Conservation (phyloP, 2,329 filamentous ascomycete species). For the Bertia moriformis region DNA sequence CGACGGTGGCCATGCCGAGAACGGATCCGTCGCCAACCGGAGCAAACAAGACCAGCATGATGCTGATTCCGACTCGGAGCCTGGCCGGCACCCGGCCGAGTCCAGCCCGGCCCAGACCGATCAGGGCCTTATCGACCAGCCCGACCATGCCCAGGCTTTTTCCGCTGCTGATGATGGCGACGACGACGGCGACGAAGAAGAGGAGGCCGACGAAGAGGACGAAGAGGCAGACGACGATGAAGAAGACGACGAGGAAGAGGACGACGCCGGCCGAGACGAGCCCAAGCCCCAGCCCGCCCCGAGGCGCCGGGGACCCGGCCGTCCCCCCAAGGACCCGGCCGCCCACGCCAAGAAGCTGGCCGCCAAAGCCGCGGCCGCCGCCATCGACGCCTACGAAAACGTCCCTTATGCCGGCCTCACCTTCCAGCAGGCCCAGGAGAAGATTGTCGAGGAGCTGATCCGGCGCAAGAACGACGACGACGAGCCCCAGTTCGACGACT, state of each 20-base stretch:
- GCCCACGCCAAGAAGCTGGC: conserved; percentile 13
- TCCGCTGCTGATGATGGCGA: conserved; percentile 12
- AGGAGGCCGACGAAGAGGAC: conserved; percentile 12
- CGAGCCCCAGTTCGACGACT: conserved; percentile 57
- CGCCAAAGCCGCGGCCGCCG: conserved; percentile 15
- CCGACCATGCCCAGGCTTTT: conserved; percentile 11
- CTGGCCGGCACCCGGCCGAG: conserved; percentile 5
- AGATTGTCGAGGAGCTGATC: conserved; percentile 64
- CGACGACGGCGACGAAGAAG: conserved; percentile 15
- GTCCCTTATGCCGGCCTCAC: conserved; percentile 55
- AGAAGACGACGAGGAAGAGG: conserved; percentile 1
- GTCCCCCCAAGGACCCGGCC: conserved; percentile 15
- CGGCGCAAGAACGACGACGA: conserved; percentile 34
- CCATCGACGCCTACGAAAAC: conserved; percentile 37
- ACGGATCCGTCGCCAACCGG: conserved; percentile 3
- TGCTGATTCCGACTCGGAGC: conserved; percentile 12
- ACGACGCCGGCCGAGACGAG: conserved; percentile 8
- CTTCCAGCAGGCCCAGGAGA: conserved; percentile 77
- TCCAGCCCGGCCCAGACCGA: too few species aligned
- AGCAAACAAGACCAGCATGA: conserved; percentile 5
- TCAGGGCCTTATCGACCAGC: conserved; percentile 7
- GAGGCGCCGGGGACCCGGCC: conserved; percentile 15
- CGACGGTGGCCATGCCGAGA: conserved; percentile 1
- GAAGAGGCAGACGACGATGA: conserved; percentile 1
- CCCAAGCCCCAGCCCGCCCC: conserved; percentile 19